Conservation (phyloP, 768 basidiomycete species). For the Lactarius psammicola region DNA sequence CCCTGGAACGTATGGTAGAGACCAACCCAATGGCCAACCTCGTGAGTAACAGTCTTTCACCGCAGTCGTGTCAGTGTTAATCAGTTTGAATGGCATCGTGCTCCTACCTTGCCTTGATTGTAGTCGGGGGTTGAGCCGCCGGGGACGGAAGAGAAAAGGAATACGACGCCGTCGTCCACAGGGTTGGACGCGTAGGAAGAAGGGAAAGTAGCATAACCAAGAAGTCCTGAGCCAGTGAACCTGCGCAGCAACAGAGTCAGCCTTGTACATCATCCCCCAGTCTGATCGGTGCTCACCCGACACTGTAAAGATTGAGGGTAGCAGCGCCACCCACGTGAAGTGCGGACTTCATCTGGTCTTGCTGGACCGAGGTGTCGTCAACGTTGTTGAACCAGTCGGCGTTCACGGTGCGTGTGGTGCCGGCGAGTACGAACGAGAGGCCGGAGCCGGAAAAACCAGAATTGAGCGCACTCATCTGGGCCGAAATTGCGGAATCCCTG, state of each 20-base stretch:
- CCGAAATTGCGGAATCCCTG: slow-evolving; percentile 39
- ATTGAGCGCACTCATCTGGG: slow-evolving; percentile 46
- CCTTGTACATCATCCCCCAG: not conserved
- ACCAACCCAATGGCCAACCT: slow-evolving; percentile 61
- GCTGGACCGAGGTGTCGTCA: slow-evolving; percentile 32
- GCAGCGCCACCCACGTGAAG: slow-evolving; percentile 43
- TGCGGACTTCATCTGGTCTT: slow-evolving; percentile 49
- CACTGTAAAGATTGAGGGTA: slow-evolving; percentile 52
- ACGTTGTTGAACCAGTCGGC: slow-evolving; percentile 50
- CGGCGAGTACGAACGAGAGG: slow-evolving; percentile 43
- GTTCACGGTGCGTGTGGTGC: slow-evolving; percentile 46
- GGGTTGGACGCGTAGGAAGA: slow-evolving; percentile 40
- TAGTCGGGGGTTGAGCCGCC: slow-evolving; percentile 44
- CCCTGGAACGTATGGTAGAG: slow-evolving; percentile 61
- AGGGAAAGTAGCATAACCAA: slow-evolving; percentile 58
- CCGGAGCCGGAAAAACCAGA: slow-evolving; percentile 40
- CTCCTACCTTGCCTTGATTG: slow-evolving; percentile 36
- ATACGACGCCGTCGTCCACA: slow-evolving; percentile 48
- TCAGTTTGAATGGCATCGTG: not conserved
- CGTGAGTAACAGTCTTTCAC: slow-evolving; percentile 49
- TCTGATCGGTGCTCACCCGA: slow-evolving; percentile 39
- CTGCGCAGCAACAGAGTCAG: slow-evolving; percentile 27
- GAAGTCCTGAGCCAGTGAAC: slow-evolving; percentile 44
- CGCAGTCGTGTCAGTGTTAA: not conserved
- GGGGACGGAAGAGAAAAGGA: slow-evolving; percentile 37